Conservation (phyloP, 2,329 filamentous ascomycete species). For the Claviceps arundinis region DNA sequence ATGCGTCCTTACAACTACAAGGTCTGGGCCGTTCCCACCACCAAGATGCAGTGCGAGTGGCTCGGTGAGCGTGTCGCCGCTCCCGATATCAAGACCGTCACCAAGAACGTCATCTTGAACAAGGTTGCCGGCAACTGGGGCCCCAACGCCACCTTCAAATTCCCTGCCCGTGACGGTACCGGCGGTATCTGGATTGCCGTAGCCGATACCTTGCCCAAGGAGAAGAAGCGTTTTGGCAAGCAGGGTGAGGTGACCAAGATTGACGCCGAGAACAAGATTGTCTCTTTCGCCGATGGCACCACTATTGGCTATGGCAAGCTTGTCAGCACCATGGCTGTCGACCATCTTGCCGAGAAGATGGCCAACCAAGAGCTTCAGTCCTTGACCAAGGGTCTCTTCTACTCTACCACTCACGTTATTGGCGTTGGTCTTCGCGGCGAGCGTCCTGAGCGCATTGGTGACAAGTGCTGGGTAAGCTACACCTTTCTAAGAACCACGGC, state of each 20-base stretch:
- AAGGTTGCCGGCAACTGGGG: slow-evolving; percentile 97
- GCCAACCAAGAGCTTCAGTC: slow-evolving; percentile 71
- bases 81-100: slow-evolving; percentile 86
- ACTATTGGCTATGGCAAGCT: slow-evolving; percentile 86
- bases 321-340: slow-evolving; percentile 91
- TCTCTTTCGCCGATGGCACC: slow-evolving; percentile 71
- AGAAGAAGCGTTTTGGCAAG: slow-evolving; percentile 85
- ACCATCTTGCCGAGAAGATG: slow-evolving; percentile 77
- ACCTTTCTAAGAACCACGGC: background rate
- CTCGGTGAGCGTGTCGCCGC: slow-evolving; percentile 96
- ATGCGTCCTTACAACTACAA: slow-evolving; percentile 99
- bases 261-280: slow-evolving; percentile 72
- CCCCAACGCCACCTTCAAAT: slow-evolving; percentile 95
- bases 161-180: slow-evolving; percentile 88
- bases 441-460: slow-evolving; percentile 89
- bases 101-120: slow-evolving; percentile 87
- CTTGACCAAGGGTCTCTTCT: slow-evolving; percentile 85
- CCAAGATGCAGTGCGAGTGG: slow-evolving; percentile 99
- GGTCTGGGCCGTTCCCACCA: slow-evolving; percentile 97
- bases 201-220: slow-evolving; percentile 78
- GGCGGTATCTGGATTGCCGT: slow-evolving; percentile 99
- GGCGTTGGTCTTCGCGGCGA: slow-evolving; percentile 87
- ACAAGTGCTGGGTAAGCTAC: slow-evolving; percentile 85
- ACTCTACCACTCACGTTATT: slow-evolving; percentile 93
- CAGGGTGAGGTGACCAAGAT: slow-evolving; percentile 75